Conservation (phyloP, 2,329 filamentous ascomycete genomes). For the Exophiala calicioides region DNA sequence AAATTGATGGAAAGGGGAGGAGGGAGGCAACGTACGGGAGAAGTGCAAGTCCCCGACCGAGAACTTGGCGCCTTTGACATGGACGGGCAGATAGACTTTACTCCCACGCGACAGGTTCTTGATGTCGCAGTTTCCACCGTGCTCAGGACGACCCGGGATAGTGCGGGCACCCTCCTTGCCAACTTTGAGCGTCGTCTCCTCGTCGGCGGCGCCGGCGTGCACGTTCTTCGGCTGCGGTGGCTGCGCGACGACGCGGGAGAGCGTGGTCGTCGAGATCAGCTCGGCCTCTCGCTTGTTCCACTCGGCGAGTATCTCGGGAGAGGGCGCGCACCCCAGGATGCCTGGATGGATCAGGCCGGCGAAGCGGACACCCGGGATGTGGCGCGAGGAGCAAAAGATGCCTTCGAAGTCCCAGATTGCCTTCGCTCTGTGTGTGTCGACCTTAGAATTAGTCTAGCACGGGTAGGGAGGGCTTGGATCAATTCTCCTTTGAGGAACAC, state of each 20-base stretch:
- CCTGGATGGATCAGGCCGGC: constrained; percentile 88
- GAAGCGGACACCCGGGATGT: constrained; percentile 85
- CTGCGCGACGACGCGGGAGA: constrained; percentile 71
- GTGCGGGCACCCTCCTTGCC: constrained; percentile 79
- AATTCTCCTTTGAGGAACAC: background rate
- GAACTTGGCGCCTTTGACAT: constrained; percentile 83
- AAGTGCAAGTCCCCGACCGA: constrained; percentile 88
- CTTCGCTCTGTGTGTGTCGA: constrained; percentile 62
- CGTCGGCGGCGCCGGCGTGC: constrained; percentile 68
- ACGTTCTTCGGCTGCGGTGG: constrained; percentile 71
- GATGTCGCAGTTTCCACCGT: constrained; percentile 90
- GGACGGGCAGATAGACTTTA: constrained; percentile 84
- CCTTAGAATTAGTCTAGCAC: no score
- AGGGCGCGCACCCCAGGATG: constrained; percentile 86
- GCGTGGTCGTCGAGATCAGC: constrained; percentile 68
- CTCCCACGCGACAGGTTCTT: constrained; percentile 79
- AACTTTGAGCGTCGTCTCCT: constrained; percentile 64
- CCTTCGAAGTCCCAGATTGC: constrained; percentile 78
- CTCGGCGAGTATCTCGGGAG: constrained; percentile 69
- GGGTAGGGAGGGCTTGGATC: constrained; percentile 39
- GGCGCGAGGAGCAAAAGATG: constrained; percentile 79
- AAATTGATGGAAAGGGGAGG: background rate
- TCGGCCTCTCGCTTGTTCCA: constrained; percentile 86
- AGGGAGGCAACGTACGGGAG: constrained; percentile 52
- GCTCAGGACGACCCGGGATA: constrained; percentile 79